Percentiles rank a stretch among this genome's conserved stretches.
phyloP scores from a whole-genome alignment of 129 eudicot species.

The Flaveria brownii region DNA sequence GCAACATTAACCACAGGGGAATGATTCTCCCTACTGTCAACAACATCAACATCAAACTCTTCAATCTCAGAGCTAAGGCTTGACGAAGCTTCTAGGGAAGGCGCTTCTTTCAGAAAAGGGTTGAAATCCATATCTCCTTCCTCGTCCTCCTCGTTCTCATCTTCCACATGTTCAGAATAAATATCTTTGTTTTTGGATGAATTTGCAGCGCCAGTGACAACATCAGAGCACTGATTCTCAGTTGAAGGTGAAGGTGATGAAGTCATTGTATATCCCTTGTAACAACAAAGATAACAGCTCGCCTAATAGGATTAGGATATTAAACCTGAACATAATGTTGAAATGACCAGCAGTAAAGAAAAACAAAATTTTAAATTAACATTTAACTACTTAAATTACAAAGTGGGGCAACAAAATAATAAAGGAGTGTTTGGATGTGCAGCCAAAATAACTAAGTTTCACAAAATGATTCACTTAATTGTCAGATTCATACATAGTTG shows the following conservation, averaged over 20 bases:
- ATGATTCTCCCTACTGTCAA: conserved; percentile 48
- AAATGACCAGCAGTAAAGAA: background rate
- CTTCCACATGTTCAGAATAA: conserved; percentile 30
- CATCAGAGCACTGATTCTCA: conserved; percentile 36
- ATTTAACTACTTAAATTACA: no score
- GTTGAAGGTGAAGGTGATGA: conserved; percentile 34
- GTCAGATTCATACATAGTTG: no score
- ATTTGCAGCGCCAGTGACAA: conserved; percentile 34
- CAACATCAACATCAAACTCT: conserved; percentile 66
- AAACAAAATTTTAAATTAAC: no score
- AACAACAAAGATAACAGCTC: conserved; percentile 1
- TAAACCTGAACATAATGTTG: background rate
- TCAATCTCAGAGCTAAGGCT: conserved; percentile 88
- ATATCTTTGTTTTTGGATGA: conserved; percentile 29
- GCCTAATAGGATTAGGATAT: background rate
- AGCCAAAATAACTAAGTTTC: no score
- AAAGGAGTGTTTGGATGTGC: no score
- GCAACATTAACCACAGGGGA: conserved; percentile 26
- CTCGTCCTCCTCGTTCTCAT: conserved; percentile 79
- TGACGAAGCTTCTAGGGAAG: conserved; percentile 76
- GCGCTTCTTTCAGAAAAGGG: conserved; percentile 67
- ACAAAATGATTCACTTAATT: no score
- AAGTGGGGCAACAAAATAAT: no score
- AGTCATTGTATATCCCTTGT: conserved; percentile 24
- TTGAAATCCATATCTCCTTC: conserved; percentile 94